These are phyloP conservation scores for Monosporascus sp. DNA, from an alignment of 2,329 filamentous ascomycete genomes.

Conservation along the genomic window DNA sequence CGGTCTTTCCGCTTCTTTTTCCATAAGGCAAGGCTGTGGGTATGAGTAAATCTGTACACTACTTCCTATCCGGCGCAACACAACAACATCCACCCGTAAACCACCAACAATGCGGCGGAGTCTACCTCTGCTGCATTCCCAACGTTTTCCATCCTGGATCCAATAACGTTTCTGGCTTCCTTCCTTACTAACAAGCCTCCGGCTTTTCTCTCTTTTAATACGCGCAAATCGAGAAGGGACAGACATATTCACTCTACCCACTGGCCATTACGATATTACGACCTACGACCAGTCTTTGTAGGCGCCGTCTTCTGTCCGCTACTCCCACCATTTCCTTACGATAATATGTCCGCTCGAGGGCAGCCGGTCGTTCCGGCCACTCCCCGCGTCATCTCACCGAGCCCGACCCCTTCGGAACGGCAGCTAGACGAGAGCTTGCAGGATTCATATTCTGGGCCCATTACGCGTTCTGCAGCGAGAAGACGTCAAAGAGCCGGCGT, in stretches of 20 bases:
- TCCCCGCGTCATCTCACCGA: conserved; percentile 85
- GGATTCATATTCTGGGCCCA: conserved; percentile 63
- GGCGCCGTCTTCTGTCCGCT: conserved; percentile 51
- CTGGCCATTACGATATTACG: conserved; percentile 43
- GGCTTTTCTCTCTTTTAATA: conserved; percentile 15
- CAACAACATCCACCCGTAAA: neutral
- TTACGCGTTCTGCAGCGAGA: conserved; percentile 68
- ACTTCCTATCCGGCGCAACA: too few species aligned
- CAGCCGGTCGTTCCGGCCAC: conserved; percentile 63
- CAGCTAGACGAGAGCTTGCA: conserved; percentile 44
- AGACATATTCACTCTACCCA: conserved; percentile 40
- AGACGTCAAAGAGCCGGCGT: conserved; percentile 40
- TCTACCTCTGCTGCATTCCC: conserved; percentile 48
- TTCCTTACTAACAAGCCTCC: conserved; percentile 26
- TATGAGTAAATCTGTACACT: too few species aligned
- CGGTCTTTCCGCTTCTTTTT: too few species aligned
- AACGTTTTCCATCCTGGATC: conserved; percentile 50
- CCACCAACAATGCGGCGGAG: conserved; percentile 50
- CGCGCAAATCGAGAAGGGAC: conserved; percentile 44
- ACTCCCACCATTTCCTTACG: conserved; percentile 53
- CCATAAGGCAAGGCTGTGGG: too few species aligned
- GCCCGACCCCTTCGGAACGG: conserved; percentile 64
- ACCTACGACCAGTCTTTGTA: conserved; percentile 44
- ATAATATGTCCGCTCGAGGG: conserved; percentile 45
- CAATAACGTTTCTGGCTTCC: conserved; percentile 37